These are phyloP conservation scores for Oryza australiensis DNA, from an alignment of 176 grass and related monocot genomes.

Conservation along the genomic window DNA sequence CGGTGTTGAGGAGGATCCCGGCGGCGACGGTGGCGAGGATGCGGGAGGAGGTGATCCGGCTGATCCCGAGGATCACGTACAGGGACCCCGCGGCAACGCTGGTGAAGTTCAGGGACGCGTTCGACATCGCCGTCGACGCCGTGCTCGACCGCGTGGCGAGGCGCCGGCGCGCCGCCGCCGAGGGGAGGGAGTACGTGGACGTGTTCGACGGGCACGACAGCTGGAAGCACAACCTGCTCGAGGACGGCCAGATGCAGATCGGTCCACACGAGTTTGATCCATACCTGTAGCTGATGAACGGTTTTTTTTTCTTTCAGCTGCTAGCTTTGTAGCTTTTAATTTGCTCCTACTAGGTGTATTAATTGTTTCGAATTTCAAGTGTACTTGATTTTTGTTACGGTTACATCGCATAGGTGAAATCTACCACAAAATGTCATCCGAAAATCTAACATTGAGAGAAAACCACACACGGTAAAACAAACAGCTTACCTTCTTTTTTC, in stretches of 20 bases:
- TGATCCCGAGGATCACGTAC: conserved; percentile 24
- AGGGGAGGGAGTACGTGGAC: background rate
- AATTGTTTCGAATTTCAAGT: no score
- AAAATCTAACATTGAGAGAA: no score
- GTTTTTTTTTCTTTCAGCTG: no score
- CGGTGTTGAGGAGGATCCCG: background rate
- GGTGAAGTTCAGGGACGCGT: conserved; percentile 13
- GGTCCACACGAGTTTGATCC: background rate
- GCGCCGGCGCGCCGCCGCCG: background rate
- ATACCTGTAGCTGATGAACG: background rate
- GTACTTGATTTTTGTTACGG: no score
- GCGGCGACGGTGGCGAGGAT: background rate
- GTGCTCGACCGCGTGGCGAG: conserved; percentile 14
- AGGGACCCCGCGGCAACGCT: background rate
- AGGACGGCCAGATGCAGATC: background rate
- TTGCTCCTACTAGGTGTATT: no score
- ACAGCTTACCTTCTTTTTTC: no score
- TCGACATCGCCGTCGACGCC: conserved; percentile 3
- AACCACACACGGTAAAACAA: no score
- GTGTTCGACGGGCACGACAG: conserved; percentile 4
- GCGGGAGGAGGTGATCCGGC: conserved; percentile 20
- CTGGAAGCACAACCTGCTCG: conserved; percentile 29
- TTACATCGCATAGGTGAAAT: no score
- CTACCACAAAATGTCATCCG: no score
- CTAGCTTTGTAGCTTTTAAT: no score